These are phyloP conservation scores for Melanogaster broomeanus DNA, from an alignment of 768 basidiomycete species.

Conservation along the genomic window DNA sequence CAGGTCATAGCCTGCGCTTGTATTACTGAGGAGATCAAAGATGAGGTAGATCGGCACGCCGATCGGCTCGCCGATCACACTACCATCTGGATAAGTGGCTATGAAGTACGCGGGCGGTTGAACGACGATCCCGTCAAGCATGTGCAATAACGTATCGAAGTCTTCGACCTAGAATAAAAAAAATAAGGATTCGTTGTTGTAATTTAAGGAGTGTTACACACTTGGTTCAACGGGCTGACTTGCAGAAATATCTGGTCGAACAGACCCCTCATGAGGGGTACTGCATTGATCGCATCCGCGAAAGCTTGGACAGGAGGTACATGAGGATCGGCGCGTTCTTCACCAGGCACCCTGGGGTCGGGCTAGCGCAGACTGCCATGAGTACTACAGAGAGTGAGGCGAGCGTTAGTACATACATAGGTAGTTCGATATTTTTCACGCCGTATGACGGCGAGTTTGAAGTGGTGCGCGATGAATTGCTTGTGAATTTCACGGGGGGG, in stretches of 20 bases:
- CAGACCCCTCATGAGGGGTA: background rate
- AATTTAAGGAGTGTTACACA: background rate
- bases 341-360: background rate
- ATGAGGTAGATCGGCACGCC: constrained; percentile 17
- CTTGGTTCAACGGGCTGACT: background rate
- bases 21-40: constrained; percentile 24
- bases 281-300: background rate
- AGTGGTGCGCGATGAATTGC: background rate
- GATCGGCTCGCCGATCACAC: constrained; percentile 15
- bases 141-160: background rate
- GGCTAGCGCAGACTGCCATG: background rate
- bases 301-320: background rate
- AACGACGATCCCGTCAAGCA: background rate
- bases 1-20: constrained; percentile 16
- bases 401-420: background rate
- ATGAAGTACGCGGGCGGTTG: background rate
- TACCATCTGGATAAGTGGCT: background rate
- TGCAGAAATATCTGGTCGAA: background rate
- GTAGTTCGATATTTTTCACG: background rate
- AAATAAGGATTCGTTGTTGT: background rate
- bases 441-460: background rate
- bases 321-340: background rate
- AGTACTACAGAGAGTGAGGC: background rate
- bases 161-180: background rate
- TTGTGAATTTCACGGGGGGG: background rate